Percentiles rank a stretch among this genome's conserved stretches.
phyloP scores from a whole-genome alignment of 140 eudicot genomes.

The Erigeron philadelphicus region DNA sequence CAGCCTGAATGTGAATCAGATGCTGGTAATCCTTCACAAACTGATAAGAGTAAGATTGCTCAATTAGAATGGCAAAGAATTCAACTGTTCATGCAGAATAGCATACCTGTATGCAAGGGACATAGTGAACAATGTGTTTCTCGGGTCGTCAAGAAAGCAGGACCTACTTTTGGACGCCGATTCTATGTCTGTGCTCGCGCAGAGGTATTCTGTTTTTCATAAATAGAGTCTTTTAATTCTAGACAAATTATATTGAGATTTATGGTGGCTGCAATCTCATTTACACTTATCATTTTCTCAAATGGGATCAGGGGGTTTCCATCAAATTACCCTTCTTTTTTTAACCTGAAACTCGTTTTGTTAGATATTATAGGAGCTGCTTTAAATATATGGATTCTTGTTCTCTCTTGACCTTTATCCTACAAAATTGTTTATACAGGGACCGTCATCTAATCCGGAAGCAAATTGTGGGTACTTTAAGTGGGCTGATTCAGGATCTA shows the following conservation, averaged over 20 bases:
- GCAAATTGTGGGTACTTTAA: slow-evolving; percentile 84
- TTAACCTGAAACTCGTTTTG: not conserved
- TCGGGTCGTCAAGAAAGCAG: slow-evolving; percentile 86
- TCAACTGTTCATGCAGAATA: slow-evolving; percentile 77
- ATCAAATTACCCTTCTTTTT: too few species aligned
- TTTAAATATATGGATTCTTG: not conserved
- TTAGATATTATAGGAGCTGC: slow-evolving; percentile 4
- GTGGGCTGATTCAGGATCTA: slow-evolving; percentile 71
- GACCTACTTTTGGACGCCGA: slow-evolving; percentile 80
- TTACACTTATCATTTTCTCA: not conserved
- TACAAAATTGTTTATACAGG: slow-evolving; percentile 38
- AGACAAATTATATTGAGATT: not conserved
- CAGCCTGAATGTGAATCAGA: slow-evolving; percentile 30
- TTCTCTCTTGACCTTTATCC: not conserved
- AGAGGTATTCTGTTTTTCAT: slow-evolving; percentile 50
- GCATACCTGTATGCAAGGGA: slow-evolving; percentile 89
- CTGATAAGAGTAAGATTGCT: slow-evolving; percentile 50
- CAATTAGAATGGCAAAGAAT: slow-evolving; percentile 88
- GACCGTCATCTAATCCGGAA: slow-evolving; percentile 92
- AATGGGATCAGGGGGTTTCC: too few species aligned
- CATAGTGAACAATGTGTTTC: slow-evolving; percentile 85
- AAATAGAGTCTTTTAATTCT: not conserved
- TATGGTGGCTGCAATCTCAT: not conserved
- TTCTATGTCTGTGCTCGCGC: slow-evolving; percentile 95
- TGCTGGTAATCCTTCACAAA: slow-evolving; percentile 34